Evolutionary conservation across 1,284 basidiomycete species (phyloP).

Genomic region (Polyporus tsugae): DNA sequence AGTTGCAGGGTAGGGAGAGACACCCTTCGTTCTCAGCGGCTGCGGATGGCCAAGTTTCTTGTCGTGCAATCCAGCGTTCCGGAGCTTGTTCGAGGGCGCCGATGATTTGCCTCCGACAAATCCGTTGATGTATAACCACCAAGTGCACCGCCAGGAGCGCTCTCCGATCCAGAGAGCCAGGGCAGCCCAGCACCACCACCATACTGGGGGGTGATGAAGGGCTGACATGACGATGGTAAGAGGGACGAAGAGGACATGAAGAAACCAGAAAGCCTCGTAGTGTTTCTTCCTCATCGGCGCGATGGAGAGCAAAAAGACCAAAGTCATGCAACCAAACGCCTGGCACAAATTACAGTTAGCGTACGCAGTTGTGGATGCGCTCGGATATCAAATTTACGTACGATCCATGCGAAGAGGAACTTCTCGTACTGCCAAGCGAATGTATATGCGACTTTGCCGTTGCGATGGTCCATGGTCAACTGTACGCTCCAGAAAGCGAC

Average conservation of each 20-base stretch:
- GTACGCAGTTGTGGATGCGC: background rate
- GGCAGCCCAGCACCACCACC: constrained; percentile 76
- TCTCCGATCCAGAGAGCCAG: constrained; percentile 74
- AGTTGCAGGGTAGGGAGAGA: background rate
- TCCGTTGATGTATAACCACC: constrained; percentile 75
- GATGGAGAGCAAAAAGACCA: constrained; percentile 71
- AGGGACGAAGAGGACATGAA: constrained; percentile 74
- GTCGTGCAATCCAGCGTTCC: constrained; percentile 14
- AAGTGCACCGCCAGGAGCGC: constrained; percentile 64
- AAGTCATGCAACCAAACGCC: constrained; percentile 78
- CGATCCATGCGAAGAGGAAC: constrained; percentile 80
- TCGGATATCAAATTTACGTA: constrained; percentile 47
- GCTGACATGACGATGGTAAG: constrained; percentile 68
- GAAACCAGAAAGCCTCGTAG: constrained; percentile 82
- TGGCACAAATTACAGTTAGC: constrained; percentile 35
- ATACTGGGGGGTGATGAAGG: constrained; percentile 75
- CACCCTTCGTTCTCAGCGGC: constrained; percentile 6
- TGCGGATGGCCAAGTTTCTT: constrained; percentile 11
- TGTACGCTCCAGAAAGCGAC: constrained; percentile 83
- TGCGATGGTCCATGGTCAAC: constrained; percentile 62
- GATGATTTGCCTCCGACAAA: constrained; percentile 43
- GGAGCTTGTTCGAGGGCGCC: constrained; percentile 23
- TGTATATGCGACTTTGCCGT: constrained; percentile 63
- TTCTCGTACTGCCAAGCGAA: constrained; percentile 74
- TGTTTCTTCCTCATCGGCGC: constrained; percentile 68